Evolutionary conservation across 2,329 filamentous ascomycete genomes (phyloP), one percentile per base, ranked within the genome.

Genomic region (Fusarium hostae): DNA sequence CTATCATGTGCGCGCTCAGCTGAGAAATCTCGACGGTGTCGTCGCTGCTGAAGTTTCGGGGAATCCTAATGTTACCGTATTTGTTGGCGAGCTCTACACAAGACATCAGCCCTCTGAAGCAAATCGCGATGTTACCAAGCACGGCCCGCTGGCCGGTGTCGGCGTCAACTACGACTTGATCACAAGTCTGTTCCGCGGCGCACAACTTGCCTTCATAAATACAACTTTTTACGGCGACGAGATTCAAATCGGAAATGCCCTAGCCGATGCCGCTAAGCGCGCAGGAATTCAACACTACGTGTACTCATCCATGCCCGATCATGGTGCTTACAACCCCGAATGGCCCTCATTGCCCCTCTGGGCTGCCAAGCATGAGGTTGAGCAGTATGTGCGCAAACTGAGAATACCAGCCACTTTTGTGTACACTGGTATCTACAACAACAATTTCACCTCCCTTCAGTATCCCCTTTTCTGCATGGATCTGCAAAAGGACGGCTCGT

Each of bases 391-490:
- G 56, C 90, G 93, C 63, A 89, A 94, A 79, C 88, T 97, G 43
- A 91, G 91, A 13, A 86, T 98, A 15, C 94, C 94, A 0, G 91
- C 95, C 2, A 98, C 95, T 0, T 98, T 97, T 81, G 91, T 98
- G 72, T 98, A 98, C 82, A 94, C 95, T 13, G 96, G 95, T 66
- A 98, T 98, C 76, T 99, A 98, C 86, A 97, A 98, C 86, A 98
- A 98, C 83, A 98, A 99, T 81, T 99, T 98, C 82, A 98, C 95
- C 34, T 96, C 93, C 50, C 86, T 98, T 35, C 90, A 90, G 3
- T 98, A 97, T 78, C 96, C 96, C 2, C 87, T 98, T 7, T 98
- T 98, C 84, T 96, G 95, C 83, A 97, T 98, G 92, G 94, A 97
- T 71, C 84, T 97, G 50, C 91, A 94, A 81, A 81, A 86, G 3